These are phyloP conservation scores for Macadamia integrifolia DNA, from an alignment of 164 flowering plant species.

Conservation along the genomic window DNA sequence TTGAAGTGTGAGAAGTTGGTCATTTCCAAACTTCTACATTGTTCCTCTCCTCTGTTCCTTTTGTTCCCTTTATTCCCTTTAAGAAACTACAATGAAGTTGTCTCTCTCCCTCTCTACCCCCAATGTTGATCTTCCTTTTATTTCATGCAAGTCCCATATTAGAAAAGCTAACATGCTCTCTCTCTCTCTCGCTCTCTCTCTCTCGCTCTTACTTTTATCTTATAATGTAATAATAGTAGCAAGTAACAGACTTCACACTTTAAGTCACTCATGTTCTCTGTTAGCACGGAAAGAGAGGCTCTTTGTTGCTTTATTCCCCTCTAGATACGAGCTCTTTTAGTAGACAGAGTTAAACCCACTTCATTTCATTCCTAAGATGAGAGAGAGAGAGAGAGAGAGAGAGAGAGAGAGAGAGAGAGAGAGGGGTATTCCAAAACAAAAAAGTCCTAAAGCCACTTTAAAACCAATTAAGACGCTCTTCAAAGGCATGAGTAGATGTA, in stretches of 20 bases:
- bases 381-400: constrained; percentile 16
- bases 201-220: not conserved
- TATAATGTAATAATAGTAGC: constrained; percentile 2
- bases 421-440: no score
- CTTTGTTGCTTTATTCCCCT: constrained; percentile 45
- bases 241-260: not conserved
- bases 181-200: constrained; percentile 24
- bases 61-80: constrained; percentile 39
- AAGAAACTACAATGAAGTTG: constrained; percentile 54
- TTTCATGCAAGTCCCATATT: constrained; percentile 44
- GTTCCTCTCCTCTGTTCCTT: constrained; percentile 30
- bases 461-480: no score
- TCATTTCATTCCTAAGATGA: constrained; percentile 13
- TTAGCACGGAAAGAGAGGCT: constrained; percentile 15
- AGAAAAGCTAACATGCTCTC: constrained; percentile 30
- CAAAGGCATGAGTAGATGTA: no score
- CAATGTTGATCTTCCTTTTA: constrained; percentile 21
- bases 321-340: constrained; percentile 21
- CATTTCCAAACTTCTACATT: constrained; percentile 24
- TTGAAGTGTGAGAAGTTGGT: not conserved
- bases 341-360: not conserved
- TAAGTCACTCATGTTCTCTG: constrained; percentile 1
- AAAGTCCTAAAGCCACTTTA: no score
- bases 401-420: no score
- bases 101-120: constrained; percentile 2